These are phyloP conservation scores for Eimeria praecox DNA, from an alignment of 169 alveolate species.

Conservation along the genomic window DNA sequence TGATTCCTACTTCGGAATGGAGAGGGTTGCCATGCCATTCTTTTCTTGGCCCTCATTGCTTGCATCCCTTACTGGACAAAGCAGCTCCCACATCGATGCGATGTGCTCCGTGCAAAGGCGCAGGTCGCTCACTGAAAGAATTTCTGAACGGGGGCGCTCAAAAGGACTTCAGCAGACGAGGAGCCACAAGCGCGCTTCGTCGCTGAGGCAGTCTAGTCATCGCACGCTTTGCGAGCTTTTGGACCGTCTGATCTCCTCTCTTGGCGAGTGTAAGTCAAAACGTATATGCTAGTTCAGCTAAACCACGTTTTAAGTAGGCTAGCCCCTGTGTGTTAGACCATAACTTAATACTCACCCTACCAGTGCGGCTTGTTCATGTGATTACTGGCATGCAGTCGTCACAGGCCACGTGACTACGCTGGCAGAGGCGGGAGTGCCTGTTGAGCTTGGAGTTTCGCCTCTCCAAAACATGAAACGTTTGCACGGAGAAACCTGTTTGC, in stretches of 20 bases:
- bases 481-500: slow-evolving; percentile 48
- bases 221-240: slow-evolving; percentile 67
- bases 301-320: not conserved
- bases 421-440: slow-evolving; percentile 68
- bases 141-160: not conserved
- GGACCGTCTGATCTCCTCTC: slow-evolving; percentile 64
- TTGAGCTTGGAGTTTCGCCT: slow-evolving; percentile 54
- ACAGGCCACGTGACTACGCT: slow-evolving; percentile 42
- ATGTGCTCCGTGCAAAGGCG: slow-evolving; percentile 63
- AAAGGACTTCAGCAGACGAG: not conserved
- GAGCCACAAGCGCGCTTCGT: not conserved
- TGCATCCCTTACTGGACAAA: slow-evolving; percentile 14
- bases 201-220: slow-evolving; percentile 36
- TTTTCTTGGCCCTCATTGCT: slow-evolving; percentile 61
- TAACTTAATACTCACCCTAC: not conserved
- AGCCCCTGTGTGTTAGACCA: too few relatives aligned
- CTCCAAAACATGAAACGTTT: slow-evolving; percentile 60
- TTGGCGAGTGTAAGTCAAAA: slow-evolving; percentile 24
- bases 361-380: not conserved
- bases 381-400: not conserved
- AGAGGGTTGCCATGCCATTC: not conserved
- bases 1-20: slow-evolving; percentile 54
- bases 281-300: not conserved
- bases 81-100: slow-evolving; percentile 67
- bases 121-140: slow-evolving; percentile 1